Base-by-base conservation (phyloP, 768 basidiomycete species). In the Mrakia gelida region DNA sequence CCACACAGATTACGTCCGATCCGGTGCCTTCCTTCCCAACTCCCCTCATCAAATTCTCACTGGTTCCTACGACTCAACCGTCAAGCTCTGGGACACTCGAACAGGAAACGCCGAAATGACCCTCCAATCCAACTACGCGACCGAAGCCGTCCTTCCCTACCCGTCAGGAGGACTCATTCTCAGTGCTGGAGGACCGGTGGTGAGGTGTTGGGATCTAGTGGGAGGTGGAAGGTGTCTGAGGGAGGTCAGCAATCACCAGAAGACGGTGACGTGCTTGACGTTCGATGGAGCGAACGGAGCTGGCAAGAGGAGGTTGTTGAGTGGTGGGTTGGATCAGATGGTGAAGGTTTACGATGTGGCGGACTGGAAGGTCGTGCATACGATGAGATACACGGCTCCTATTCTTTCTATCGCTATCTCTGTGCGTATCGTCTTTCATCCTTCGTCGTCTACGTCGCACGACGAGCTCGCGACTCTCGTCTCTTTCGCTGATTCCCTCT, bases 291-390 rank as follows among this genome's bases (percentile, higher is more conserved):
- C 76, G 70, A 70, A 70, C 70, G 70, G 68, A 61, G 82, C 91
- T 43, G 88, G 87, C 71, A 90, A 92, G 38, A 89, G 89, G 80
- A 89, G 95, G 54, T 88, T 98, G 2, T 86, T 99, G 67, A 94
- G 93, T 0, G 97, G 94, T 43, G 90, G 92, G 62, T 86, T 99
- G 80, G 97, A 99, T 84, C 95, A 96, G 81, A 92, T 99, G 92
- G 93, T 98, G 77, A 99, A 99, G 85, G 95, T 98, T 49, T 99
- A 98, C 86, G 96, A 98, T 84, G 90, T 95, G 54, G 89, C 92
- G 83, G 85, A 85, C 62, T 98, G 96, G 87, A 92, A 92, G 82
- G 97, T 99, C 52, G 90, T 97, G 21, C 97, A 99, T 82, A 98
- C 97, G 6, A 98, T 99, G 94, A 91, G 97, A 65, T 98, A 98